Percentiles rank a stretch among this genome's conserved stretches.
Evolutionary conservation across 257 asterid genomes (phyloP).

Genomic region (Echites panduratus): DNA sequence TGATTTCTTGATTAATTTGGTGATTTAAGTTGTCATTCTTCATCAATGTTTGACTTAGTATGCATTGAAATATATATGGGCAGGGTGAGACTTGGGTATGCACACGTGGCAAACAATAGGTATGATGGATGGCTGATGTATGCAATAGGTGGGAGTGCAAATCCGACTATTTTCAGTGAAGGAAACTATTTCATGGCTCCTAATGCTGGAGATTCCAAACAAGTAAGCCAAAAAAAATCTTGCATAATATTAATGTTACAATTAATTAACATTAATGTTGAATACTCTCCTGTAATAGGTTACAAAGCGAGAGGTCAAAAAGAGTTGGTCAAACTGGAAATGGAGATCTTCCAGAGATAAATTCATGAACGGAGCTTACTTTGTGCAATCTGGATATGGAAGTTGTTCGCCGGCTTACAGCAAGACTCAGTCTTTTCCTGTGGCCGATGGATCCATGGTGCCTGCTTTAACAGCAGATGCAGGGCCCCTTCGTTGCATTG

Average conservation of each 20-base stretch:
- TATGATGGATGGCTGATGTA: slow-evolving; percentile 79
- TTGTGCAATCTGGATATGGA: slow-evolving; percentile 72
- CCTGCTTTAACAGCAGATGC: slow-evolving; percentile 57
- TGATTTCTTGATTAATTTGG: too few species aligned
- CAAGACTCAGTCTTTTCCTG: slow-evolving; percentile 43
- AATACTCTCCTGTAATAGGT: slow-evolving; percentile 30
- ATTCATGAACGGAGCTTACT: slow-evolving; percentile 71
- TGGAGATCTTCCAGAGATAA: slow-evolving; percentile 75
- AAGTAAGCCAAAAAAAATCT: slow-evolving; percentile 33
- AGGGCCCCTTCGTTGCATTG: slow-evolving; percentile 50
- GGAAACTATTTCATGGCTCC: slow-evolving; percentile 84
- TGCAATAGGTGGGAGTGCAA: slow-evolving; percentile 90
- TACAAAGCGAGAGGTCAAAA: slow-evolving; percentile 55
- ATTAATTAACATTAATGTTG: too few species aligned
- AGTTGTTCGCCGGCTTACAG: slow-evolving; percentile 44
- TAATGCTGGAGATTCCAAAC: slow-evolving; percentile 27
- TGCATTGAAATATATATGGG: not conserved
- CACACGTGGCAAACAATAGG: slow-evolving; percentile 80
- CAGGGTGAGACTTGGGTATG: slow-evolving; percentile 73
- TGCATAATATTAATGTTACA: not conserved
- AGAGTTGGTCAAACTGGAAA: slow-evolving; percentile 64
- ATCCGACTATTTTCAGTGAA: slow-evolving; percentile 87
- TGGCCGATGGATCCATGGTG: slow-evolving; percentile 63
- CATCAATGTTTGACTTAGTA: not conserved
- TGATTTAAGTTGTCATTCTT: not conserved